Evolutionary conservation across 164 flowering plant species (phyloP).

Genomic region (Tetrastigma voinierianum): DNA sequence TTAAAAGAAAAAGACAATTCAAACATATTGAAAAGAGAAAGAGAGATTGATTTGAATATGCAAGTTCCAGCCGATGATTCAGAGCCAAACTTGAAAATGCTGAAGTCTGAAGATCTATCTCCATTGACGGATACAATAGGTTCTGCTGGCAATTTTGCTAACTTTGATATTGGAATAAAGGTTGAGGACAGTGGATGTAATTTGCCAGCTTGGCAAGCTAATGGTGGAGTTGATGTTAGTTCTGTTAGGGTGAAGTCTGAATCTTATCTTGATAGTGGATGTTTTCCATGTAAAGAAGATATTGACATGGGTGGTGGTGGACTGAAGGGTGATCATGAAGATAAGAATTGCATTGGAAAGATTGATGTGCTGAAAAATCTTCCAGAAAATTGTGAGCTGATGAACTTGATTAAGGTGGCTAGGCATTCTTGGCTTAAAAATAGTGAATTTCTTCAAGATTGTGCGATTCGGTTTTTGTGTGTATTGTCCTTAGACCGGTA

Average conservation of each 20-base stretch:
- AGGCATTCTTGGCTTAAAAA: constrained; percentile 79
- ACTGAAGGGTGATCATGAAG: constrained; percentile 21
- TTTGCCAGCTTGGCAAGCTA: constrained; percentile 23
- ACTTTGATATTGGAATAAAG: constrained; percentile 24
- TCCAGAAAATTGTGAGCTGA: constrained; percentile 50
- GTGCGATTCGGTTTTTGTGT: constrained; percentile 92
- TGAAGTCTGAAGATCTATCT: constrained; percentile 49
- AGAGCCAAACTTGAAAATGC: constrained; percentile 57
- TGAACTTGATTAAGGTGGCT: constrained; percentile 60
- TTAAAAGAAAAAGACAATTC: constrained; percentile 22
- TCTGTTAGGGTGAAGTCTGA: constrained; percentile 55
- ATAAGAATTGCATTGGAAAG: constrained; percentile 23
- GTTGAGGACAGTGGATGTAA: constrained; percentile 35
- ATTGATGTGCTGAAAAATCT: constrained; percentile 25
- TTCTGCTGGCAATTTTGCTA: constrained; percentile 16
- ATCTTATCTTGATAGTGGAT: constrained; percentile 17
- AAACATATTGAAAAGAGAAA: constrained; percentile 45
- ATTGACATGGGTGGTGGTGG: constrained; percentile 15
- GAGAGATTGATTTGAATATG: constrained; percentile 75
- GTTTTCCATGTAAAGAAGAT: constrained; percentile 23
- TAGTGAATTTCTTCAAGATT: constrained; percentile 93
- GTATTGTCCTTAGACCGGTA: constrained; percentile 91
- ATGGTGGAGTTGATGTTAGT: constrained; percentile 28
- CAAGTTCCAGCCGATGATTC: constrained; percentile 50
- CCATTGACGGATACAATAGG: constrained; percentile 11